Evolutionary conservation across 192 early-diverging fungal species (phyloP).

Genomic region (Backusella liffmaniae): DNA sequence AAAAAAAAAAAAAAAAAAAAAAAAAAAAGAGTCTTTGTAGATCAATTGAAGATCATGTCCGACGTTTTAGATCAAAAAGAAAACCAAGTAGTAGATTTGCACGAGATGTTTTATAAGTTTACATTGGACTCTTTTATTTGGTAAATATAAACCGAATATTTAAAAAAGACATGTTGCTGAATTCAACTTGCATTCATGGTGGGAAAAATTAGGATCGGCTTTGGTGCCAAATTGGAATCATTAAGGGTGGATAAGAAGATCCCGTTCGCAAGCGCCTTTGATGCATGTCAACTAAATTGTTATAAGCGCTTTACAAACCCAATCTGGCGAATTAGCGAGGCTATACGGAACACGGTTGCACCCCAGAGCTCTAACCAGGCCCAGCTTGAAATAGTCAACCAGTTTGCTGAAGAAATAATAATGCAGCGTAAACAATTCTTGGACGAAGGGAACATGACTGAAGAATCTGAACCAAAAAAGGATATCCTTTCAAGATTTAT

Average conservation of each 20-base stretch:
- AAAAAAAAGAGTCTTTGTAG: conserved; percentile 20
- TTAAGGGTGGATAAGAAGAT: conserved; percentile 33
- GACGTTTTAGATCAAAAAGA: conserved; percentile 23
- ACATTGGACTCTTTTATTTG: conserved; percentile 46
- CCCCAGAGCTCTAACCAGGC: conserved; percentile 10
- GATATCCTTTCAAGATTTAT: conserved; percentile 34
- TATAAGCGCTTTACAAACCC: conserved; percentile 17
- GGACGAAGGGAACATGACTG: neutral
- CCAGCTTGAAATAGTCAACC: conserved; percentile 14
- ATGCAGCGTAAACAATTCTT: conserved; percentile 10
- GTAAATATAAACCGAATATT: conserved; percentile 3
- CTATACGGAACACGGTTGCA: neutral
- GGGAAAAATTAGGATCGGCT: conserved; percentile 20
- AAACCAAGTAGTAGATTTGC: conserved; percentile 38
- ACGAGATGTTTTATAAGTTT: conserved; percentile 42
- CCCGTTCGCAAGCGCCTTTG: conserved; percentile 49
- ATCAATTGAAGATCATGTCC: conserved; percentile 15
- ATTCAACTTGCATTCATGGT: too few relatives aligned
- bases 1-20: too few relatives aligned
- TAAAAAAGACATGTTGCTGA: too few relatives aligned
- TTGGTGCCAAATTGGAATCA: conserved; percentile 44
- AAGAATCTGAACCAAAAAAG: neutral
- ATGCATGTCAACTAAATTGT: conserved; percentile 36
- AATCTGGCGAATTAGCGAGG: neutral
- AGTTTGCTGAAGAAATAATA: conserved; percentile 26